Evolutionary conservation across 768 basidiomycete species (phyloP), one percentile per base, ranked within the genome.

Genomic region (Boletus reticulatus): DNA sequence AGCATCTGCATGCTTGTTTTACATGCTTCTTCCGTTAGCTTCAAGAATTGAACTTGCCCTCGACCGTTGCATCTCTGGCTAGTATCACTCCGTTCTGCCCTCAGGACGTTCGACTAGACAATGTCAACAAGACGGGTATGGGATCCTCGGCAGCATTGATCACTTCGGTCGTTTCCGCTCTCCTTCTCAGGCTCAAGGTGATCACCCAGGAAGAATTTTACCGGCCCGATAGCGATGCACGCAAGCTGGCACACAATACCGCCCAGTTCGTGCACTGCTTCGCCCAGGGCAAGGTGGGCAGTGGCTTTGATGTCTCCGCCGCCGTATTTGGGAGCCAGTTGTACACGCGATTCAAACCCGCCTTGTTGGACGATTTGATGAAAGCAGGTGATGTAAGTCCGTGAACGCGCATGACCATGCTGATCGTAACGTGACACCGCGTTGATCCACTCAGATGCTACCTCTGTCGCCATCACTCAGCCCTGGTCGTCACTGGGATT

Each of bases 41-140:
- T 19, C 79, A 81, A 34, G 75, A 79, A 3, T 67, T 84, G 36
- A 75, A 77, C 16, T 80, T 93, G 24, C 84, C 88, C 2, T 73
- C 84, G 29, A 85, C 83, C 1, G 72, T 88, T 32, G 75, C 72
- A 0, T 90, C 88, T 0, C 80, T 97, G 29, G 68, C 76, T 1
- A 74, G 79, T 47, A 82, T 98, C n/a, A 75, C 84, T 4, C 89
- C 91, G 0, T 98, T 98, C 75, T 78, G 75, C 32, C 76, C 80
- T 24, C 86, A 90, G 16, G 82, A 84, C 53, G 87, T 88, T 46
- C 74, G 72, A 1, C 77, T 99, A 37, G 74, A 80, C 1, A 76
- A 91, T 48, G 95, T 96, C n/a, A 94, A 98, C 80, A 99, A 99
- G 76, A 98, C 97, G 0, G 97, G 97, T 10, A 84, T 98, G 46